Conservation (phyloP, 805 yeast genomes). For the Danielia reshetovae region DNA sequence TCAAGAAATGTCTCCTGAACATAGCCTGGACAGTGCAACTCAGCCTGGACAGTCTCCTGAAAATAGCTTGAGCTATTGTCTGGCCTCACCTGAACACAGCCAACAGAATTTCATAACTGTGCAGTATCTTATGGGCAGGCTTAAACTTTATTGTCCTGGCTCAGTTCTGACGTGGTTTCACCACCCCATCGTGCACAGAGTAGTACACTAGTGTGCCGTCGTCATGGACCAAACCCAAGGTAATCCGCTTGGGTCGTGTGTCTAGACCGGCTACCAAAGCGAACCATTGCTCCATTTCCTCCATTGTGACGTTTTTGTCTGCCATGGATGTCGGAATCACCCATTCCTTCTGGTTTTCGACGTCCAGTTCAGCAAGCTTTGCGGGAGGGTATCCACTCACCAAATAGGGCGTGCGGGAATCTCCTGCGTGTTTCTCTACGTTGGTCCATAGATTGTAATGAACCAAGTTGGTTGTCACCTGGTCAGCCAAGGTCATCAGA, state of each 20-base stretch:
- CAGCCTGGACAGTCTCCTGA: too few relatives aligned
- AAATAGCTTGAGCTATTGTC: constrained; percentile 1
- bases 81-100: too few relatives aligned
- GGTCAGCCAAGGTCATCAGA: constrained; percentile 21
- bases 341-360: constrained; percentile 28
- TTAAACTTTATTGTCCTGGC: too few relatives aligned
- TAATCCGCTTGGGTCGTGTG: constrained; percentile 41
- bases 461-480: constrained; percentile 40
- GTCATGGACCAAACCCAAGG: constrained; percentile 53
- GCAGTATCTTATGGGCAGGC: too few relatives aligned
- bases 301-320: constrained; percentile 29
- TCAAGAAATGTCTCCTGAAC: too few relatives aligned
- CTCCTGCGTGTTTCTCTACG: constrained; percentile 20
- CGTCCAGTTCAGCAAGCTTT: constrained; percentile 21
- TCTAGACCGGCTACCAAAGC: constrained; percentile 15
- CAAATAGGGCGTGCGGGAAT: constrained; percentile 8
- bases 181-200: constrained; percentile 61
- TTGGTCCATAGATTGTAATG: constrained; percentile 44
- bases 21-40: too few relatives aligned
- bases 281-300: constrained; percentile 40
- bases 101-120: too few relatives aligned
- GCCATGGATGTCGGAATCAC: constrained; percentile 35
- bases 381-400: constrained; percentile 33
- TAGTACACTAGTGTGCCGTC: constrained; percentile 75
- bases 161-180: constrained; percentile 57